phyloP scores from a whole-genome alignment of 148 eudicot genomes.

The Pharnaceum exiguum region DNA sequence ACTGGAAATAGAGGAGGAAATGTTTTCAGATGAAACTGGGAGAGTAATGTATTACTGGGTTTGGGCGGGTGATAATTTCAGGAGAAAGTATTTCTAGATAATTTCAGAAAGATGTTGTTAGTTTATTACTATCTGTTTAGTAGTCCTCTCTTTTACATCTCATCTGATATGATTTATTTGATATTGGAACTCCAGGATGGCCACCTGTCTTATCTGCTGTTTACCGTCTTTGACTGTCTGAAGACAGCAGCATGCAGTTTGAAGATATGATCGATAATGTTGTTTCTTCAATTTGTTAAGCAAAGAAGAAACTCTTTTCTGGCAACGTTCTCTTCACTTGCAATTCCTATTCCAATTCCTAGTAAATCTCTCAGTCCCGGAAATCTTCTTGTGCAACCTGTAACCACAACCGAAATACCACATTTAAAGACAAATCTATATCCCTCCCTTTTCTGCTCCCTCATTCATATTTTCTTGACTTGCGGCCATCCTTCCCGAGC shows the following conservation, averaged over 20 bases:
- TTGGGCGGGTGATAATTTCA: no score
- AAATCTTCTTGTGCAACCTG: neutral
- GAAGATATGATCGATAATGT: conserved; percentile 15
- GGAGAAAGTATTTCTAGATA: no score
- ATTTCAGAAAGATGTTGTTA: no score
- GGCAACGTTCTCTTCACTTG: conserved; percentile 27
- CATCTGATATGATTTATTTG: neutral
- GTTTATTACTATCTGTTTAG: neutral
- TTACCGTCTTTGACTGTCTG: neutral
- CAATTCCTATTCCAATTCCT: conserved; percentile 23
- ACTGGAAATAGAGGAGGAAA: no score
- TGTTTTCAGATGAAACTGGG: no score
- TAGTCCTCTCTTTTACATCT: neutral
- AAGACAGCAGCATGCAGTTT: neutral
- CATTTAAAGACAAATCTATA: conserved; percentile 17
- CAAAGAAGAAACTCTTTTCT: conserved; percentile 11
- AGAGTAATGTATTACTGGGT: no score
- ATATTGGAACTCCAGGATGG: conserved; percentile 5
- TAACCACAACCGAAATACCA: neutral
- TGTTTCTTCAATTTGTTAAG: conserved; percentile 14
- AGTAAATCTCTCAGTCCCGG: conserved; percentile 9
- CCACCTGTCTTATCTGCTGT: neutral
- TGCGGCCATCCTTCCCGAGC: conserved; percentile 25
- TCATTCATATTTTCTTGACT: conserved; percentile 24
- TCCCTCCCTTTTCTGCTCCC: conserved; percentile 27